A percentile compares a stretch with the other conserved stretches of the same genome.
phyloP scores from a whole-genome alignment of 2,329 filamentous ascomycete genomes.

The Paecilomyces sp. region DNA sequence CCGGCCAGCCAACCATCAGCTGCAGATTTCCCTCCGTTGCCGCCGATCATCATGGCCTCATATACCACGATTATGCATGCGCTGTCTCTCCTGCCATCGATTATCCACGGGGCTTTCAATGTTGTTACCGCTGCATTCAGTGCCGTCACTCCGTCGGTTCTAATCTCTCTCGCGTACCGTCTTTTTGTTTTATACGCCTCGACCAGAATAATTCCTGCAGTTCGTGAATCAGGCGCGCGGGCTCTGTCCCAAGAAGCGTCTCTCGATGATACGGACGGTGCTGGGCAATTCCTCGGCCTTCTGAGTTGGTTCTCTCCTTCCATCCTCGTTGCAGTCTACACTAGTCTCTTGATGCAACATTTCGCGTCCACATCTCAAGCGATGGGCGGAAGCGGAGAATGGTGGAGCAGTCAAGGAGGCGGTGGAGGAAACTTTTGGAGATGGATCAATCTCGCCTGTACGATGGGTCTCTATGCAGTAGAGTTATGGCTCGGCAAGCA shows the following conservation, averaged over 20 bases:
- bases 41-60: constrained; percentile 96
- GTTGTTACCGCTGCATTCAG: constrained; percentile 88
- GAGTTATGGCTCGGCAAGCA: constrained; percentile 77
- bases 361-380: constrained; percentile 64
- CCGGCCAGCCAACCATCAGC: constrained; percentile 44
- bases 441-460: constrained; percentile 86
- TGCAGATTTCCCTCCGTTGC: constrained; percentile 82
- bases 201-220: constrained; percentile 89
- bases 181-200: constrained; percentile 93
- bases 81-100: constrained; percentile 73
- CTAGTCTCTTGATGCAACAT: constrained; percentile 88
- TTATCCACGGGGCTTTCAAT: constrained; percentile 73
- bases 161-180: constrained; percentile 90
- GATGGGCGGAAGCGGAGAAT: constrained; percentile 57
- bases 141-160: constrained; percentile 89
- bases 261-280: constrained; percentile 77
- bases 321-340: constrained; percentile 93
- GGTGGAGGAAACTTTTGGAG: constrained; percentile 83
- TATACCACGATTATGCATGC: constrained; percentile 87
- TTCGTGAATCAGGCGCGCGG: constrained; percentile 76
- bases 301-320: constrained; percentile 92
- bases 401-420: constrained; percentile 81
- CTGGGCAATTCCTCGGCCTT: constrained; percentile 71
- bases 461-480: constrained; percentile 82
- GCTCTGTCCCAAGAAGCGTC: constrained; percentile 78